Percentiles rank a stretch among this genome's conserved stretches.
phyloP scores from a whole-genome alignment of 495 filamentous ascomycete genomes.

The Delitschia confertaspora region DNA sequence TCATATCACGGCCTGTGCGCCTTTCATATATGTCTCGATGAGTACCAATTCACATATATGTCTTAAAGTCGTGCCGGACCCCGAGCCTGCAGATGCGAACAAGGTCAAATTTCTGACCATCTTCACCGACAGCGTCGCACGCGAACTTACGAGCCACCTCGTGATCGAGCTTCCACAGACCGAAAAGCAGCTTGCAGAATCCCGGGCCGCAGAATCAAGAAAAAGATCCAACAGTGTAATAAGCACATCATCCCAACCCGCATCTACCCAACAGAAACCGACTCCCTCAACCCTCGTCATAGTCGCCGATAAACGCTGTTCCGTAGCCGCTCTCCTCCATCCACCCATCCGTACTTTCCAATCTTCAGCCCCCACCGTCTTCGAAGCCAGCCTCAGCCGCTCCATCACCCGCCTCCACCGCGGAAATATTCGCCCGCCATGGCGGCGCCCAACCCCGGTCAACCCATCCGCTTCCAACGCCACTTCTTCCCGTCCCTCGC shows the following conservation, averaged over 20 bases:
- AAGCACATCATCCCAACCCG: slow-evolving; percentile 5
- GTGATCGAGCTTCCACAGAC: slow-evolving; percentile 1
- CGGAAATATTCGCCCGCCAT: slow-evolving; percentile 29
- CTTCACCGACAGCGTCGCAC: slow-evolving; percentile 15
- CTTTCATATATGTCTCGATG: slow-evolving; percentile 33
- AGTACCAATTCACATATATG: slow-evolving; percentile 29
- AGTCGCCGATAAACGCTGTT: slow-evolving; percentile 25
- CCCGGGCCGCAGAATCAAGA: not conserved
- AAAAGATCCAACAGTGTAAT: not conserved
- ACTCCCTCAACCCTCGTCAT: slow-evolving; percentile 17
- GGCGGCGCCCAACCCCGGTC: slow-evolving; percentile 49
- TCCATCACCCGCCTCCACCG: slow-evolving; percentile 30
- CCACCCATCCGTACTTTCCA: slow-evolving; percentile 5
- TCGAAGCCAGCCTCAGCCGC: slow-evolving; percentile 30
- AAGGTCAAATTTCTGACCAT: slow-evolving; percentile 28
- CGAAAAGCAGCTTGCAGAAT: not conserved
- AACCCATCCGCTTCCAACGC: slow-evolving; percentile 65
- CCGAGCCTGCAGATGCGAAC: slow-evolving; percentile 20
- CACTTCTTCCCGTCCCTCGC: slow-evolving; percentile 56
- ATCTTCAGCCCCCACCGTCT: slow-evolving; percentile 23
- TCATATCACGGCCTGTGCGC: slow-evolving; percentile 23
- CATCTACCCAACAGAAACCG: not conserved
- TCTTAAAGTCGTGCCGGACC: slow-evolving; percentile 34
- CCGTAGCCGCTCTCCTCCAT: slow-evolving; percentile 26
- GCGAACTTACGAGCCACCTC: slow-evolving; percentile 15